These are phyloP conservation scores for Alternaria gaisen DNA, from an alignment of 2,329 filamentous ascomycete species.

Conservation along the genomic window DNA sequence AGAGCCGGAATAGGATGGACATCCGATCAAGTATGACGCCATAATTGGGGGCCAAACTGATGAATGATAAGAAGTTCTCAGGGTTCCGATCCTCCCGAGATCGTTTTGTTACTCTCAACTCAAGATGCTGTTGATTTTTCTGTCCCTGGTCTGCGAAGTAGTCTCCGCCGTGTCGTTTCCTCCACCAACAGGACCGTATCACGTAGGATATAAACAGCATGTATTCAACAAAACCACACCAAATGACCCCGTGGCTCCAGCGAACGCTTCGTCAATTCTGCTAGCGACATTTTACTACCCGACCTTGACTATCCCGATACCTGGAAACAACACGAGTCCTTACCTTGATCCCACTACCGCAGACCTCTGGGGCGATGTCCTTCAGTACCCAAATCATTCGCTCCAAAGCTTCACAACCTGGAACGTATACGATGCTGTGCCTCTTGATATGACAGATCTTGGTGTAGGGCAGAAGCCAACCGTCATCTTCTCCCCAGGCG, in stretches of 20 bases:
- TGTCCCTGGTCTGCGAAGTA: neutral
- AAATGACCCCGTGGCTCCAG: constrained; percentile 30
- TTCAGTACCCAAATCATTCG: constrained; percentile 7
- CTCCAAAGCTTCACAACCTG: constrained; percentile 16
- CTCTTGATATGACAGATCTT: neutral
- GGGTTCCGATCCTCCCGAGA: neutral
- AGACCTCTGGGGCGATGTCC: constrained; percentile 14
- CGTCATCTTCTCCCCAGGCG: constrained; percentile 24
- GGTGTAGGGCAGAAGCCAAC: constrained; percentile 15
- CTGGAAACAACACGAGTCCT: constrained; percentile 18
- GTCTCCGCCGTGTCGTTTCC: neutral
- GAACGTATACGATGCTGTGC: constrained; percentile 15
- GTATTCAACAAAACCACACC: constrained; percentile 36
- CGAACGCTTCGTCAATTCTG: constrained; percentile 15
- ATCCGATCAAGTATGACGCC: neutral
- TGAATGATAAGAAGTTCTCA: neutral
- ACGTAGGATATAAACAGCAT: constrained; percentile 34
- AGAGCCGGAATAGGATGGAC: neutral
- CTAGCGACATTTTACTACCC: constrained; percentile 39
- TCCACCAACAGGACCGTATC: constrained; percentile 28
- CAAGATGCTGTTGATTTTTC: neutral
- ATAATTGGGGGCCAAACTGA: neutral
- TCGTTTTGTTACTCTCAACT: neutral
- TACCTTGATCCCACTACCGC: constrained; percentile 36
- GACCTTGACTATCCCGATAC: constrained; percentile 18